Evolutionary conservation across 2,329 filamentous ascomycete genomes (phyloP).

Genomic region (Aspergillus novoparasiticus): DNA sequence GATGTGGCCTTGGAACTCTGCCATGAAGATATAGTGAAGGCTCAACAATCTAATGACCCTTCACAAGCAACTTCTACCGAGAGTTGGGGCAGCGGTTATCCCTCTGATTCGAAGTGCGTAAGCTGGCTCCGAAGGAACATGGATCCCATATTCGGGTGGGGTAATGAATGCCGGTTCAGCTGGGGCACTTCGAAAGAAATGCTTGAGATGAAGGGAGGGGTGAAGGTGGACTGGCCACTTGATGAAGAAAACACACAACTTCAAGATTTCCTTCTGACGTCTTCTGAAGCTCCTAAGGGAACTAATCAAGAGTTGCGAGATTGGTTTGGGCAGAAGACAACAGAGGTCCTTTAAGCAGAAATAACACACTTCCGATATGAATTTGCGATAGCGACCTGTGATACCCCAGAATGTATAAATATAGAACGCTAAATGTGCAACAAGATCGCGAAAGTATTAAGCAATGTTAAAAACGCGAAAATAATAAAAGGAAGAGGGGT

Average conservation of each 20-base stretch:
- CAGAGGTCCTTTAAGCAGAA: slow-evolving; percentile 67
- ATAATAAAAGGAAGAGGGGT: not conserved
- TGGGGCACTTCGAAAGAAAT: slow-evolving; percentile 96
- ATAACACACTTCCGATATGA: not conserved
- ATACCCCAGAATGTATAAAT: slow-evolving; percentile 21
- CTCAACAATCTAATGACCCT: slow-evolving; percentile 29
- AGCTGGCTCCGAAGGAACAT: slow-evolving; percentile 83
- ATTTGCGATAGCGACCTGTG: slow-evolving; percentile 19
- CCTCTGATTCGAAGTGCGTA: slow-evolving; percentile 79
- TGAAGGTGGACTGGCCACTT: slow-evolving; percentile 81
- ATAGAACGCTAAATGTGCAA: not conserved
- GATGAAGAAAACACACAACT: slow-evolving; percentile 72
- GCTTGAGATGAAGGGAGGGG: slow-evolving; percentile 73
- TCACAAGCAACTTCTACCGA: slow-evolving; percentile 38
- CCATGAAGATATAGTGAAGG: slow-evolving; percentile 58
- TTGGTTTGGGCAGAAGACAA: slow-evolving; percentile 77
- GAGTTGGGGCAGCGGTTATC: slow-evolving; percentile 90
- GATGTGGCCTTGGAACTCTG: slow-evolving; percentile 85
- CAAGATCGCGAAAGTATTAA: not conserved
- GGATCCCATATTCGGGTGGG: slow-evolving; percentile 95
- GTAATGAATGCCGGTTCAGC: slow-evolving; percentile 86
- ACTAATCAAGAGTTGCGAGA: slow-evolving; percentile 67
- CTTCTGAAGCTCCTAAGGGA: slow-evolving; percentile 42
- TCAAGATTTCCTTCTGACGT: slow-evolving; percentile 71
- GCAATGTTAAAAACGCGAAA: not conserved